Evolutionary conservation across 2,329 filamentous ascomycete genomes (phyloP).

Genomic region (Exophiala calicioides): DNA sequence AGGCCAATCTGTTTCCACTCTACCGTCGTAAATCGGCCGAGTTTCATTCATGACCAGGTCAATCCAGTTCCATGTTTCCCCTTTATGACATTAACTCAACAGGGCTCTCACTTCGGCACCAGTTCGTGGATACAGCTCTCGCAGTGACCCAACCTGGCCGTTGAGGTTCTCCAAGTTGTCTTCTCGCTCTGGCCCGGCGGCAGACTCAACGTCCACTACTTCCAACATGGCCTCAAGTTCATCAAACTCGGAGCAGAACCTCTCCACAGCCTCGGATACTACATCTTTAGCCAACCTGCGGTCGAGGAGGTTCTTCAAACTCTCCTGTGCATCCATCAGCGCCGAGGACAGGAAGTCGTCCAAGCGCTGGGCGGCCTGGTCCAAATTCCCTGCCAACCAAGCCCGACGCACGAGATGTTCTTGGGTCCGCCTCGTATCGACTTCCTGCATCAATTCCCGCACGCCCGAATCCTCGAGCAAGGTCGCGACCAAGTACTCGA

Average conservation of each 20-base stretch:
- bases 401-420: conserved; percentile 17
- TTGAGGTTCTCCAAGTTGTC: conserved; percentile 30
- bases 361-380: conserved; percentile 65
- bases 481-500: conserved; percentile 16
- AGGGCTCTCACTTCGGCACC: conserved; percentile 65
- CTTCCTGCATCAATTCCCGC: conserved; percentile 20
- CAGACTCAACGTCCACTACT: conserved; percentile 38
- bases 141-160: conserved; percentile 39
- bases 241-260: conserved; percentile 84
- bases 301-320: conserved; percentile 72
- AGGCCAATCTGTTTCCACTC: background rate
- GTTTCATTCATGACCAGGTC: background rate
- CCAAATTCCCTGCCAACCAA: conserved; percentile 49
- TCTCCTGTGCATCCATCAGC: conserved; percentile 85
- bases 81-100: conserved; percentile 45
- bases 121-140: conserved; percentile 64
- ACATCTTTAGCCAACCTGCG: conserved; percentile 70
- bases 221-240: conserved; percentile 62
- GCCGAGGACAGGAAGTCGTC: conserved; percentile 93
- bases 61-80: background rate
- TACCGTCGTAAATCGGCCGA: background rate
- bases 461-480: conserved; percentile 29
- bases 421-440: conserved; percentile 16
- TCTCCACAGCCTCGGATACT: conserved; percentile 78
- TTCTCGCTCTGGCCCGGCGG: conserved; percentile 38